Conservation (phyloP, 805 yeast species). For the Teunomyces stri region DNA sequence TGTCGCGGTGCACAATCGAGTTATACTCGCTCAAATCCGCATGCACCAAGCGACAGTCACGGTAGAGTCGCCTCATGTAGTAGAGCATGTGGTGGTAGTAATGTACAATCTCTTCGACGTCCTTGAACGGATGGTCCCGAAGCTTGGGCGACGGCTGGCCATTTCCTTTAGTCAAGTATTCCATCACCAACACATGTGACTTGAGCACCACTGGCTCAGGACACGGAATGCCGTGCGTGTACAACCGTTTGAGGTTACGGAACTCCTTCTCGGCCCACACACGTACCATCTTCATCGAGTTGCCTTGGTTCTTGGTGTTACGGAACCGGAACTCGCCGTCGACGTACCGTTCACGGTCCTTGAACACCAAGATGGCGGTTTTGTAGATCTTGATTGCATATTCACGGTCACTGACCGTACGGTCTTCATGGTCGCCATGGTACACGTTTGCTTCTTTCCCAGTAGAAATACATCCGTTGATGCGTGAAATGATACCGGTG, state of each 20-base stretch:
- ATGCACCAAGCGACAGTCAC: constrained; percentile 86
- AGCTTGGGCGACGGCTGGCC: constrained; percentile 92
- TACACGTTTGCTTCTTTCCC: constrained; percentile 99
- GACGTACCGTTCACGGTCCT: constrained; percentile 93
- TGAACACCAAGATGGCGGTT: constrained; percentile 94
- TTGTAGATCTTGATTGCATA: constrained; percentile 92
- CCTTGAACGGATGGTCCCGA: constrained; percentile 75
- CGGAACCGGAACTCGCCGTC: constrained; percentile 94
- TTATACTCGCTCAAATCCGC: constrained; percentile 97
- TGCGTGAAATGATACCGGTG: constrained; percentile 77
- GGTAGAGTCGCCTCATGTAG: constrained; percentile 84
- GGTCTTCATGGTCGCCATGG: constrained; percentile 61
- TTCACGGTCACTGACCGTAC: constrained; percentile 31
- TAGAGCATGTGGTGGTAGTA: constrained; percentile 78
- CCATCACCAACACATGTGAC: constrained; percentile 93
- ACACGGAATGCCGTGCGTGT: constrained; percentile 79
- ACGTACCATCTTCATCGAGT: constrained; percentile 96
- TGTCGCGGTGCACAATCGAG: constrained; percentile 75
- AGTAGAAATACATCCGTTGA: constrained; percentile 92
- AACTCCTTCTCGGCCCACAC: constrained; percentile 99
- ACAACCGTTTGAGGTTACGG: constrained; percentile 81
- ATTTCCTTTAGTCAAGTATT: constrained; percentile 71
- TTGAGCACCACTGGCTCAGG: constrained; percentile 90
- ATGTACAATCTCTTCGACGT: constrained; percentile 59
- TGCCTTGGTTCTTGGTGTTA: constrained; percentile 78